These are phyloP conservation scores for Tylopilus sp. DNA, from an alignment of 768 basidiomycete genomes.

Conservation along the genomic window DNA sequence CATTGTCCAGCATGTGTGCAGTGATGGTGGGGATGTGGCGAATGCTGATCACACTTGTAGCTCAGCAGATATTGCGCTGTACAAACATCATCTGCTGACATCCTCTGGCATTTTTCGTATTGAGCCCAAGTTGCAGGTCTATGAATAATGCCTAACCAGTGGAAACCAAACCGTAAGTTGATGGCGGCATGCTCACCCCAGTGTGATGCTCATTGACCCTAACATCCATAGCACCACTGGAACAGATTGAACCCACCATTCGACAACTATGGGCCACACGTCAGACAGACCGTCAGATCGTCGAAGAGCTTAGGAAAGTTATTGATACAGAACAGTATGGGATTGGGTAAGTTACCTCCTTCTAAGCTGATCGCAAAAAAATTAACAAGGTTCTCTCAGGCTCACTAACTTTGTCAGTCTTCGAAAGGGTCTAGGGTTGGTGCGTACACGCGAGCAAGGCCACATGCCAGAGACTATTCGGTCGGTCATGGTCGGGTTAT, in stretches of 20 bases:
- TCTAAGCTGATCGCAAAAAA: neutral
- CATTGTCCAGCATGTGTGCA: too few relatives aligned
- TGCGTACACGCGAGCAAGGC: neutral
- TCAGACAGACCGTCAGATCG: neutral
- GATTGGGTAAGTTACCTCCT: neutral
- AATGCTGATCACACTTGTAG: too few relatives aligned
- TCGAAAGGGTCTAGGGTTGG: neutral
- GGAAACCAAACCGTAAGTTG: neutral
- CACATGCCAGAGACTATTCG: neutral
- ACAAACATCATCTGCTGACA: too few relatives aligned
- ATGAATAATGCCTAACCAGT: neutral
- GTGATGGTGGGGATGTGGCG: too few relatives aligned
- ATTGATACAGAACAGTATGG: neutral
- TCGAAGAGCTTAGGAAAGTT: neutral
- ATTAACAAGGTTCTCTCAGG: neutral
- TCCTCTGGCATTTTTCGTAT: too few relatives aligned
- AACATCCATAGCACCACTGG: conserved; percentile 1
- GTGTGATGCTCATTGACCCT: too few relatives aligned
- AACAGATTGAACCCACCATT: neutral
- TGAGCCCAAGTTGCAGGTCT: too few relatives aligned
- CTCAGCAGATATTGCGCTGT: too few relatives aligned
- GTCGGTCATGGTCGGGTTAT: neutral
- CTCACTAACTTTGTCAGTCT: neutral
- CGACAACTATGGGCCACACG: neutral
- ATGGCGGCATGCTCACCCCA: too few relatives aligned